Base-by-base conservation (phyloP, 331 rosid genomes). In the Phaseolus coccineus region DNA sequence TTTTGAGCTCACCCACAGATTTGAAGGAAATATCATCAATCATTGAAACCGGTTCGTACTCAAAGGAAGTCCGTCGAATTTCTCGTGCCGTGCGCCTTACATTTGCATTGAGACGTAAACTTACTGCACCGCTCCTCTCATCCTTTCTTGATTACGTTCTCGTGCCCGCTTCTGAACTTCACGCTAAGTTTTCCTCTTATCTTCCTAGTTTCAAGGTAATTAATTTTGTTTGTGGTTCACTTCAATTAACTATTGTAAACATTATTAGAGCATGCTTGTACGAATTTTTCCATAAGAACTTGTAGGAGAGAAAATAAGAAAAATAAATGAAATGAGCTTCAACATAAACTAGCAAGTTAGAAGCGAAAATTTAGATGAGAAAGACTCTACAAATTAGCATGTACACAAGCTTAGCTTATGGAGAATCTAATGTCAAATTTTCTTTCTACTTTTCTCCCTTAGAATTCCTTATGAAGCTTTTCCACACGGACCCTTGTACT, bases 191-290 rank as follows among this genome's bases (percentile, higher is more conserved):
- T 3, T 86, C 84, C 31, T 84, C 90, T 11, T 88, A 80, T 65
- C 82, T 92, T 25, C 73, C 96, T 0, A 89, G 89, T 46, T 14
- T 94, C 0, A 91, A 88, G 96, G 97, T 92, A 70, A 77, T 6
- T 22, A 3, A 2, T 31, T 59, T 27, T 30, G 3, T 4, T 47
- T 39, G 31, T 28, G n/a, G 3, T 44, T 53, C 6, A 6, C 3
- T 76, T 71, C 47, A 39, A 39, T 39, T 39, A 39, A 39, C 42
- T 57, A 30, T 8, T 16, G 35, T 47, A 31, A 15, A 25, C 33
- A 12, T 46, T 7, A n/a, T 3, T 35, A 5, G 40, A 35, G 40
- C 40, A 35, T 5, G 40, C 3, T 35, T 35, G 40, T 4, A 35
- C 7, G 40, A 35, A 35, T 35, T 35, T 35, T 1, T 35, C 0